phyloP scores from a whole-genome alignment of 176 grass and related monocot genomes.

The Oryza nivara region DNA sequence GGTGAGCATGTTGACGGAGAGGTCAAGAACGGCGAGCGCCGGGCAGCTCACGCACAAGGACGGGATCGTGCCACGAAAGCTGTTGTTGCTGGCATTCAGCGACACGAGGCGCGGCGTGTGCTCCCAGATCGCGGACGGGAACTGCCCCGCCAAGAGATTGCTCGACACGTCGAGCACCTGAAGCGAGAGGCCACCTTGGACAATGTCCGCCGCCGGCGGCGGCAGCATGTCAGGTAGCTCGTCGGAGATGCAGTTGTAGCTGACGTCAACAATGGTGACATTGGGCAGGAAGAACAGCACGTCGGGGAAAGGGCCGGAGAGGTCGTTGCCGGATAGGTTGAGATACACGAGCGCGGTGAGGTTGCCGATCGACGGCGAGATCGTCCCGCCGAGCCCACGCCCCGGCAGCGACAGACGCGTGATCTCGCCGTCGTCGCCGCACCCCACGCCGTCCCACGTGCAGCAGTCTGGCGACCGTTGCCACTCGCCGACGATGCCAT shows the following conservation, averaged over 20 bases:
- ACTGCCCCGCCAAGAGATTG: conserved; percentile 41
- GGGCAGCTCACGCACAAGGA: conserved; percentile 23
- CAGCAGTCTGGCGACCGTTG: conserved; percentile 49
- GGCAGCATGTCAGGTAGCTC: conserved; percentile 27
- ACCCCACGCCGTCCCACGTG: conserved; percentile 55
- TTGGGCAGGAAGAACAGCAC: conserved; percentile 32
- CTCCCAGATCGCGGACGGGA: conserved; percentile 45
- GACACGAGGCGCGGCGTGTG: conserved; percentile 35
- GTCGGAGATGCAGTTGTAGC: conserved; percentile 48
- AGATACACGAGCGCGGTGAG: conserved; percentile 45
- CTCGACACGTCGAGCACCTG: conserved; percentile 52
- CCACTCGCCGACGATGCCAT: conserved; percentile 40
- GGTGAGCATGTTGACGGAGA: conserved; percentile 38
- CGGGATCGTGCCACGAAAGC: conserved; percentile 43
- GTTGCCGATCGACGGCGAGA: conserved; percentile 48
- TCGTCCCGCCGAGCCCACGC: conserved; percentile 42
- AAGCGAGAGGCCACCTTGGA: not conserved
- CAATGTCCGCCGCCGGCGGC: not conserved
- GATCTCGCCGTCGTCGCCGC: conserved; percentile 13
- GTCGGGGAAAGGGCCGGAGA: conserved; percentile 37
- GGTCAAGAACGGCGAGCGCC: conserved; percentile 39
- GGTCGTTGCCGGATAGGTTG: conserved; percentile 56
- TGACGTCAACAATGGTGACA: conserved; percentile 46
- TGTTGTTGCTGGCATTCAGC: conserved; percentile 56
- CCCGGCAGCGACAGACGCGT: conserved; percentile 38